Conservation (phyloP, 345 rosid species). For the Acer campestre region DNA sequence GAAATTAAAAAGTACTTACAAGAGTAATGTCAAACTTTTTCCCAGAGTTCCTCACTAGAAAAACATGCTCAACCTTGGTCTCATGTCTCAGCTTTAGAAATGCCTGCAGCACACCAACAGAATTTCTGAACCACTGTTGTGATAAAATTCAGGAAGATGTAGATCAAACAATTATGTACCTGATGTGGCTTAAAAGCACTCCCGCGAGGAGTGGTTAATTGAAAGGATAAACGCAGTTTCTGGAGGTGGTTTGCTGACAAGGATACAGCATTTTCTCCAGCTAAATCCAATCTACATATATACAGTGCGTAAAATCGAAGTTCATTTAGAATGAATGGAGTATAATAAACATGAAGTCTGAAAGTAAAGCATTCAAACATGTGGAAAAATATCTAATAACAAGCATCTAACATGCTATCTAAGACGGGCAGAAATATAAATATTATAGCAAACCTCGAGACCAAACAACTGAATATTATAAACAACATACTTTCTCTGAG, state of each 20-base stretch:
- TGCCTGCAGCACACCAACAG: constrained; percentile 66
- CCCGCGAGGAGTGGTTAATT: constrained; percentile 67
- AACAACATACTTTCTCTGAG: constrained; percentile 63
- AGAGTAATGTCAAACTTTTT: constrained; percentile 76
- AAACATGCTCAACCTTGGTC: constrained; percentile 78
- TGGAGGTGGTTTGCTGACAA: constrained; percentile 96
- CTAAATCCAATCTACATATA: constrained; percentile 66
- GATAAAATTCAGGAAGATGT: constrained; percentile 2
- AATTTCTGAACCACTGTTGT: constrained; percentile 28
- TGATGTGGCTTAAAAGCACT: constrained; percentile 88
- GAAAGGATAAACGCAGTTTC: constrained; percentile 78
- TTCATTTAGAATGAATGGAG: not conserved
- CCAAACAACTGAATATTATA: not conserved
- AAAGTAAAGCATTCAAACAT: not conserved
- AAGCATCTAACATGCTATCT: not conserved
- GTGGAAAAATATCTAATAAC: not conserved
- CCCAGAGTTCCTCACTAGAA: constrained; percentile 74
- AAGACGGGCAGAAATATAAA: not conserved
- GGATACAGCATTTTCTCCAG: constrained; percentile 57
- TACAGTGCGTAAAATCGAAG: constrained; percentile 1
- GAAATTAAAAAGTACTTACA: constrained; percentile 48
- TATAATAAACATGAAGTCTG: not conserved
- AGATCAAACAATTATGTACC: constrained; percentile 44
- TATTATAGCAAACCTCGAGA: not conserved
- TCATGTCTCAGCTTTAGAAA: constrained; percentile 90